A percentile compares a stretch with the other conserved stretches of the same genome.
These are phyloP conservation scores for Magnusiomyces ingens DNA, from an alignment of 1,139 yeast genomes.

Conservation along the genomic window DNA sequence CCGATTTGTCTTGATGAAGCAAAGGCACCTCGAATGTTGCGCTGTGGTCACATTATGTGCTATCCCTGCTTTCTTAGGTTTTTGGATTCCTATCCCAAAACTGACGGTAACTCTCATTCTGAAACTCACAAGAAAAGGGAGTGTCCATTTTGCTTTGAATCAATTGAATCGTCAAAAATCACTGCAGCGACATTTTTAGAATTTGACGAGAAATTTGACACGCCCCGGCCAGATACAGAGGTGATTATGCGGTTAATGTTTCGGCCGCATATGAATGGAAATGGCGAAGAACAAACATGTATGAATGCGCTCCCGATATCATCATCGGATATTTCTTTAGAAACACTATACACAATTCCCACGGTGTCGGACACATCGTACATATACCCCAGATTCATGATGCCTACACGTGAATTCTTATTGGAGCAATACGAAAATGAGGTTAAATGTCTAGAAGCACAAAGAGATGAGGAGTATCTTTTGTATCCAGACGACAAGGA, in stretches of 20 bases:
- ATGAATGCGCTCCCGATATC: constrained; percentile 3
- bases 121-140: constrained; percentile 36
- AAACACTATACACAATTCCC: not conserved
- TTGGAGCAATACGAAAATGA: constrained; percentile 52
- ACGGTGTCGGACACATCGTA: constrained; percentile 1
- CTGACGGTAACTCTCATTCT: constrained; percentile 39
- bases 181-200: constrained; percentile 61
- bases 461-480: not conserved
- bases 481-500: constrained; percentile 35
- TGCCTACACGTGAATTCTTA: constrained; percentile 40
- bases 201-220: constrained; percentile 50
- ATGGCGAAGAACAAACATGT: not conserved
- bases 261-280: constrained; percentile 49
- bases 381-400: constrained; percentile 1
- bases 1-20: constrained; percentile 89
- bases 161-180: constrained; percentile 51
- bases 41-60: constrained; percentile 92
- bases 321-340: not conserved
- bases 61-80: constrained; percentile 71
- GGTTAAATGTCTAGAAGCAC: constrained; percentile 38
- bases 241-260: constrained; percentile 64
- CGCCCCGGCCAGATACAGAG: constrained; percentile 56
- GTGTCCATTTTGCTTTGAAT: constrained; percentile 81
- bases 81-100: constrained; percentile 43
- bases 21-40: constrained; percentile 89